Evolutionary conservation across 768 basidiomycete species (phyloP), one percentile per base, ranked within the genome.

Genomic region (Russula griseocarnosa): DNA sequence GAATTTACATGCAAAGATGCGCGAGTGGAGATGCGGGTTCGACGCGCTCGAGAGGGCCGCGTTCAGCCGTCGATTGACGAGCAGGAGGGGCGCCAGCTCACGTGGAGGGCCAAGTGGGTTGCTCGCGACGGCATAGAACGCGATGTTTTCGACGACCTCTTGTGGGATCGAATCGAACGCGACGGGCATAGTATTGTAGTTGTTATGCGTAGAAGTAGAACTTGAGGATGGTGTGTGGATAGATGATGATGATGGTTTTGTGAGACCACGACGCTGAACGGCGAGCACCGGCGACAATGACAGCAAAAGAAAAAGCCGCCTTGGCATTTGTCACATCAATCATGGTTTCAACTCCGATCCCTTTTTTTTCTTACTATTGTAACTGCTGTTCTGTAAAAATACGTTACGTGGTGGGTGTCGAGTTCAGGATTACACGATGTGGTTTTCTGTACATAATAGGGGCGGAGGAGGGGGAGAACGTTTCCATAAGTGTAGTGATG

Each of bases 121-220:
- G 62, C 61, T 67, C 5, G 79, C 70, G 9, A 81, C 84, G 46
- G 83, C 74, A 68, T 84, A 85, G 71, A 81, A 86, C 1, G 89
- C 89, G 69, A 95, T 86, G 56, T 85, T 84, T 71, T 93, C 87
- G 51, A 94, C 79, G 44, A 94, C 80, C 74, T 94, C 92, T 64
- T 82, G 82, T 16, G 92, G 92, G 50, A 94, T 74, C 7, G 75
- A 74, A 59, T 78, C 75, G 60, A 90, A 64, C 73, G 11, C 72
- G 74, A 24, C 70, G 42, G 49, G 49, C 51, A 56, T 54, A 32
- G 30, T 10, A 38, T 28, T 2, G 32, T 34, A 34, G 10, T 36
- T 36, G 36, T 36, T 36, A 14, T 36, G 36, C 34, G 34, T 34
- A 49, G 11, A 11, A 32, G 20, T 5, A 32, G 30, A 14, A 26